Base-by-base conservation (phyloP, 257 asterid genomes). In the Lantana camara region DNA sequence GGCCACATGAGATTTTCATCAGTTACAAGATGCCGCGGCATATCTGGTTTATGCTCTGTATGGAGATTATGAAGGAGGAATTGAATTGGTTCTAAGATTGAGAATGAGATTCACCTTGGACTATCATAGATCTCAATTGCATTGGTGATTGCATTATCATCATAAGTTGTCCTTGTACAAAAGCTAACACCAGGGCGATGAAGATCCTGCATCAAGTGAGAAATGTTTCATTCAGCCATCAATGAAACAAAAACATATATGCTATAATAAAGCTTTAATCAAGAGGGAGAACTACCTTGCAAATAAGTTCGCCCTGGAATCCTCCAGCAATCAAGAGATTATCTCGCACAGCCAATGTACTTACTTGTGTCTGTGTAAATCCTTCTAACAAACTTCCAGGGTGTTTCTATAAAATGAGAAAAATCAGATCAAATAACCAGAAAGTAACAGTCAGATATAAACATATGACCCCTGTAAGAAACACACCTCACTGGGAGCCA, bases 81-180 rank as follows among this genome's bases (percentile, higher is more conserved):
- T 29, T 58, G 14, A 41, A 40, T 54, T 63, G 15, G 37, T 51
- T n/a, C 11, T 50, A 30, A 50, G 35, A 64, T 51, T 44, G 64
- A 64, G 24, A 57, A 27, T 29, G 27, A 38, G 37, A 14, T 41
- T 68, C 48, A 80, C 86, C 86, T 80, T 60, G 81, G 78, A 68
- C 70, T 24, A 37, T 71, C 61, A 63, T 80, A 80, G 50, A 80
- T 80, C 57, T 80, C 86, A 7, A 80, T 69, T 48, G 83, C 86
- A 40, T 80, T 80, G 14, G 86, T 80, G 48, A 80, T 80, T 32
- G 86, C 86, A 61, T 80, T 80, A 38, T 80, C 86, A 64, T 82
- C 89, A 74, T 82, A 85, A 49, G 92, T 85, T 62, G 92, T 85
- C 82, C 86, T 80, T 29, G 75, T 72, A 68, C 92, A 85, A 71